Conservation (phyloP, 2,329 filamentous ascomycete genomes). For the Didymella arachidicola region DNA sequence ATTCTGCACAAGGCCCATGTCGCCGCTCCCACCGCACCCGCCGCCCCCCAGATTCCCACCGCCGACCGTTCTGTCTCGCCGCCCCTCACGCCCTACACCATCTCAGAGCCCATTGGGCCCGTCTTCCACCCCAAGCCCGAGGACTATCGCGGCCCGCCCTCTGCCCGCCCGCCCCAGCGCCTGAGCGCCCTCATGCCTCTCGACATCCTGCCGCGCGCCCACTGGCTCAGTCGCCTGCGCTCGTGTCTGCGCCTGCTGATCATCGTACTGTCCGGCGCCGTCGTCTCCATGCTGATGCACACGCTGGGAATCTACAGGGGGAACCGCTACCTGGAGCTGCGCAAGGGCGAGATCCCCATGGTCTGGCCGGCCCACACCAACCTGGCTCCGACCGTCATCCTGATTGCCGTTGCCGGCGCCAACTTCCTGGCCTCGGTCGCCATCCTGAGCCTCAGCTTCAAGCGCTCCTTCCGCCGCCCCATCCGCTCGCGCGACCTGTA, state of each 20-base stretch:
- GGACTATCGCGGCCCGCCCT: conserved; percentile 29
- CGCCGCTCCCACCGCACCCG: conserved; percentile 5
- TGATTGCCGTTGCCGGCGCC: conserved; percentile 42
- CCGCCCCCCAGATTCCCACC: neutral
- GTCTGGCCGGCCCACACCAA: conserved; percentile 50
- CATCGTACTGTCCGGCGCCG: conserved; percentile 48
- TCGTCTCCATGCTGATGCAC: conserved; percentile 48
- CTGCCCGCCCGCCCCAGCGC: conserved; percentile 27
- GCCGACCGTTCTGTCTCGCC: conserved; percentile 11
- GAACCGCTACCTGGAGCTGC: conserved; percentile 47
- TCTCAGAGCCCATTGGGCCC: conserved; percentile 29
- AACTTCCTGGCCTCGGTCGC: conserved; percentile 48
- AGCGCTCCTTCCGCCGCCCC: conserved; percentile 45
- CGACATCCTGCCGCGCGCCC: conserved; percentile 40
- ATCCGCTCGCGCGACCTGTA: conserved; percentile 47
- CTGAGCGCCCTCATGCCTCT: conserved; percentile 40
- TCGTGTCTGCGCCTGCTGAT: conserved; percentile 49
- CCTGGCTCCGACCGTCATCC: conserved; percentile 47
- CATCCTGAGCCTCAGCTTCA: conserved; percentile 44
- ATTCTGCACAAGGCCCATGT: conserved; percentile 20
- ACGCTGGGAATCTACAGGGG: conserved; percentile 47
- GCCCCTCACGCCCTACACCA: conserved; percentile 25
- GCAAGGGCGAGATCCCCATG: conserved; percentile 49
- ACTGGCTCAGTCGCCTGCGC: conserved; percentile 48
- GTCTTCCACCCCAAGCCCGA: conserved; percentile 30